phyloP scores from a whole-genome alignment of 208 protist genomes.

The Leishmania major region DNA sequence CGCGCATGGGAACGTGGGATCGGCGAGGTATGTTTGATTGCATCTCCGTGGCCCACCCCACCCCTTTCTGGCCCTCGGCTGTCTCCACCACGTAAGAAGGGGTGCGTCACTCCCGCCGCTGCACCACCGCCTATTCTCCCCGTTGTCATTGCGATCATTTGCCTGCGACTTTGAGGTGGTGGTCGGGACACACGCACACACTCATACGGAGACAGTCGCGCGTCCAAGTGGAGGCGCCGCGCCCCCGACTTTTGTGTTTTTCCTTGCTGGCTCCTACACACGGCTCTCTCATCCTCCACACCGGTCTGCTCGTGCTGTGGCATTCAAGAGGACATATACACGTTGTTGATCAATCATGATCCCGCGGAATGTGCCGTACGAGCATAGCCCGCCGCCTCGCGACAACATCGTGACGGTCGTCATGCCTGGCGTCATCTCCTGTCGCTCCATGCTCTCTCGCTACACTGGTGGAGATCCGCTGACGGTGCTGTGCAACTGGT shows the following conservation, averaged over 20 bases:
- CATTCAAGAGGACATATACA: background rate
- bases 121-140: background rate
- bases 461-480: constrained; percentile 79
- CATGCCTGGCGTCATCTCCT: constrained; percentile 73
- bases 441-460: constrained; percentile 62
- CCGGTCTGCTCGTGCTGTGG: background rate
- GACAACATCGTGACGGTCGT: constrained; percentile 85
- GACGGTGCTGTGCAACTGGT: constrained; percentile 67
- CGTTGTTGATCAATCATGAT: constrained; percentile 35
- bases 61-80: background rate
- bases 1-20: background rate
- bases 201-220: background rate
- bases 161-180: background rate
- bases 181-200: background rate
- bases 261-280: background rate
- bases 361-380: constrained; percentile 56
- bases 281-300: background rate
- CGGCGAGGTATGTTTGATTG: background rate
- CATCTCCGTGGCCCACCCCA: background rate
- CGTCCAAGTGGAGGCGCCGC: background rate
- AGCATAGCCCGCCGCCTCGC: constrained; percentile 53
- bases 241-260: background rate
- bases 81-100: background rate
- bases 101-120: background rate
- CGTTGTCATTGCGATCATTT: background rate